Conservation (phyloP, 768 basidiomycete species). For the Leccinum boreale region DNA sequence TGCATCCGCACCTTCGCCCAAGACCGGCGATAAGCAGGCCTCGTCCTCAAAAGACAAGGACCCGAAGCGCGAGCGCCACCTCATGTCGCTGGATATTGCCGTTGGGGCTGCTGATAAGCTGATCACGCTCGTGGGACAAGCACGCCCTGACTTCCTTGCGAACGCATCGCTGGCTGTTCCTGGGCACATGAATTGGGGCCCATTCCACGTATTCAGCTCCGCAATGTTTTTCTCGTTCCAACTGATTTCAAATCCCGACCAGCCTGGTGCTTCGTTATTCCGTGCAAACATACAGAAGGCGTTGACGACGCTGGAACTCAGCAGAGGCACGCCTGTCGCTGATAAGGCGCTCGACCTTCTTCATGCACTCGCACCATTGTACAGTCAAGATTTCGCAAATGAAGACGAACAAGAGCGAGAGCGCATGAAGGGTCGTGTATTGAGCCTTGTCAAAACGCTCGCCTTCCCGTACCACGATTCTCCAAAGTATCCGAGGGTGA, state of each 20-base stretch:
- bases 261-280: conserved; percentile 74
- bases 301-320: conserved; percentile 61
- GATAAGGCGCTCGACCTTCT: conserved; percentile 75
- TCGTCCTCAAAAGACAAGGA: conserved; percentile 31
- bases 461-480: conserved; percentile 81
- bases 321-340: conserved; percentile 60
- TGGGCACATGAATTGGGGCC: conserved; percentile 81
- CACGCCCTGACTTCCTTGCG: conserved; percentile 71
- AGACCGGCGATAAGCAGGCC: conserved; percentile 24
- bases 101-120: conserved; percentile 75
- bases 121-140: conserved; percentile 73
- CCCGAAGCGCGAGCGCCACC: conserved; percentile 37
- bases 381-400: conserved; percentile 57
- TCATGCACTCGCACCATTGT: conserved; percentile 69
- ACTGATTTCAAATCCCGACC: conserved; percentile 74
- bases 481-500: conserved; percentile 48
- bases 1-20: conserved; percentile 36
- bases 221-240: conserved; percentile 94
- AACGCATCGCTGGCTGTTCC: conserved; percentile 69
- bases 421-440: conserved; percentile 56
- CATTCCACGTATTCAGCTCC: conserved; percentile 81
- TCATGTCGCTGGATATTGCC: conserved; percentile 68
- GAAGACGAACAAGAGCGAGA: conserved; percentile 50
- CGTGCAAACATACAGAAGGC: conserved; percentile 73
- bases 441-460: conserved; percentile 67